These are phyloP conservation scores for Gillenia trifoliata DNA, from an alignment of 306 rosid genomes.

Conservation along the genomic window DNA sequence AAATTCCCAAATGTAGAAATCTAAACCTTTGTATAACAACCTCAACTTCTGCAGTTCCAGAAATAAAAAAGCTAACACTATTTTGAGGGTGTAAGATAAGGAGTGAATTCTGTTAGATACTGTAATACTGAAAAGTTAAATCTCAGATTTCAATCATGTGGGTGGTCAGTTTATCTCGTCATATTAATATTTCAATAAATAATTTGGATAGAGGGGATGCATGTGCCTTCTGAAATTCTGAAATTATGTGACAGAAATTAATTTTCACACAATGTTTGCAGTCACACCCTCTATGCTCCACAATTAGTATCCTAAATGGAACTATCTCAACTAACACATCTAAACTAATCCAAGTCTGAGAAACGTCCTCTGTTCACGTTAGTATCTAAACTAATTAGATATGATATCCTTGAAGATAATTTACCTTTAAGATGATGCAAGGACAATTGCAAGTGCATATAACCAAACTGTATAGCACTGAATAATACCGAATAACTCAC, in stretches of 20 bases:
- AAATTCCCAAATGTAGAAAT: not conserved
- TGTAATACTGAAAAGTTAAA: not conserved
- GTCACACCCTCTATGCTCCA: not conserved
- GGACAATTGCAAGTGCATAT: not conserved
- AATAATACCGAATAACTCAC: conserved; percentile 6
- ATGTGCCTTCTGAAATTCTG: not conserved
- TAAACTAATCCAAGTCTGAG: not conserved
- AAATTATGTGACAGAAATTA: not conserved
- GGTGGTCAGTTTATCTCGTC: not conserved
- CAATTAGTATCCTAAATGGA: not conserved
- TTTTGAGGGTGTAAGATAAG: not conserved
- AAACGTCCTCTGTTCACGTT: not conserved
- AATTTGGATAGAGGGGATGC: not conserved
- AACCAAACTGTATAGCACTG: not conserved
- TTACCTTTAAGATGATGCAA: not conserved
- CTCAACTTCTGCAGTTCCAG: not conserved
- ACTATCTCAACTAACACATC: not conserved
- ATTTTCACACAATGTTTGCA: not conserved
- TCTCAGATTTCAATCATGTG: not conserved
- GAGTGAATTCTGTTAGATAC: not conserved
- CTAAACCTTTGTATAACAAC: not conserved
- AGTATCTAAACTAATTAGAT: not conserved
- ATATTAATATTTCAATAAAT: not conserved
- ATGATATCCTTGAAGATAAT: not conserved
- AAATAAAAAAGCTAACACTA: conserved; percentile 4